Conservation (phyloP, 257 asterid species). For the Fraxinus americana region DNA sequence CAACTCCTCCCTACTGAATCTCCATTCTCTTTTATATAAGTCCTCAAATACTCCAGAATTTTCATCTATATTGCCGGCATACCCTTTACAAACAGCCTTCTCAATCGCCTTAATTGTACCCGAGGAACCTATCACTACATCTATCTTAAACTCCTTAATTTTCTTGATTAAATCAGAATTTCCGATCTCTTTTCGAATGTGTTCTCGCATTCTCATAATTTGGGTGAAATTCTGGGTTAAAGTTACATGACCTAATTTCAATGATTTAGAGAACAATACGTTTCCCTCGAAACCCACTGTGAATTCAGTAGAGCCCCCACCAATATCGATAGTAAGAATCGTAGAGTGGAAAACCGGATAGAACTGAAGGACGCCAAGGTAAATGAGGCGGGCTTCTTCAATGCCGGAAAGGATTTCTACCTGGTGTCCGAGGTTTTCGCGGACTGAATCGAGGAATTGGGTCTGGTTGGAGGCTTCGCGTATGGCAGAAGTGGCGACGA, state of each 20-base stretch:
- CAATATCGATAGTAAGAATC: slow-evolving; percentile 70
- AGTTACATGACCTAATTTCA: slow-evolving; percentile 77
- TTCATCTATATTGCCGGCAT: slow-evolving; percentile 38
- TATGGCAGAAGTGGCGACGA: slow-evolving; percentile 88
- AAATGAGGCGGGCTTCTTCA: slow-evolving; percentile 79
- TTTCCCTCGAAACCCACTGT: slow-evolving; percentile 56
- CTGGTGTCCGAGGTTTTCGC: slow-evolving; percentile 42
- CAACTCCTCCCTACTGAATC: slow-evolving; percentile 59
- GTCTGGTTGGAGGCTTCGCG: slow-evolving; percentile 78
- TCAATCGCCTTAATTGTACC: slow-evolving; percentile 79
- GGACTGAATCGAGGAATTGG: slow-evolving; percentile 39
- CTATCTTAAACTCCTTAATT: slow-evolving; percentile 47
- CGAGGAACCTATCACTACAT: slow-evolving; percentile 66
- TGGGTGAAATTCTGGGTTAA: slow-evolving; percentile 44
- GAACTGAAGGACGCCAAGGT: slow-evolving; percentile 76
- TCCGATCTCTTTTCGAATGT: slow-evolving; percentile 40
- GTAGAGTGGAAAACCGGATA: slow-evolving; percentile 48
- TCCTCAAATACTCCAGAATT: slow-evolving; percentile 40
- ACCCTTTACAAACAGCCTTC: slow-evolving; percentile 57
- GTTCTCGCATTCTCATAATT: slow-evolving; percentile 46
- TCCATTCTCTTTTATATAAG: slow-evolving; percentile 62
- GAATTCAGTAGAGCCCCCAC: slow-evolving; percentile 88
- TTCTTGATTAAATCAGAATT: slow-evolving; percentile 49
- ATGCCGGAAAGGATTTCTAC: slow-evolving; percentile 64
- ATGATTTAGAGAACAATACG: slow-evolving; percentile 51